Percentiles rank a stretch among this genome's conserved stretches.
Evolutionary conservation across 805 yeast species (phyloP).

Genomic region (Lipomyces orientalis): DNA sequence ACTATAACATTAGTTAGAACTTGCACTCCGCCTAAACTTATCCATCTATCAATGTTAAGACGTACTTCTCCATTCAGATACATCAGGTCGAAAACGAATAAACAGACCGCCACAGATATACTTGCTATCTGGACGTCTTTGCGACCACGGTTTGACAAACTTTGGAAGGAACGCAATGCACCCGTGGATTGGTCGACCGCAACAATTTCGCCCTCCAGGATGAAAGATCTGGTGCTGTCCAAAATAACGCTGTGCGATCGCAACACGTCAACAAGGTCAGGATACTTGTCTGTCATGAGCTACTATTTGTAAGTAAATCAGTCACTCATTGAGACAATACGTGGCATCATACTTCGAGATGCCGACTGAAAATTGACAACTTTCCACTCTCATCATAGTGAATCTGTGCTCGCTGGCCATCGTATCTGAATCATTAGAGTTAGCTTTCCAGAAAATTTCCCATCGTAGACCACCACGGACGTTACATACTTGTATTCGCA

Average conservation of each 20-base stretch:
- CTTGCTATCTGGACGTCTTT: conserved; percentile 29
- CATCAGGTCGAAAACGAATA: conserved; percentile 39
- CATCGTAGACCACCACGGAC: not conserved
- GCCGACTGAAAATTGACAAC: conserved; percentile 38
- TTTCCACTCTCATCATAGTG: conserved; percentile 32
- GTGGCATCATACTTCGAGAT: conserved; percentile 32
- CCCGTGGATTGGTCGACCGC: conserved; percentile 36
- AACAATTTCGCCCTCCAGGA: conserved; percentile 41
- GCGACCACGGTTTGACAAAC: conserved; percentile 35
- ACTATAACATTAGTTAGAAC: conserved; percentile 11
- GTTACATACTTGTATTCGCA: conserved; percentile 39
- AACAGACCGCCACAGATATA: conserved; percentile 35
- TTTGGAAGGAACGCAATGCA: conserved; percentile 35
- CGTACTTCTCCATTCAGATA: conserved; percentile 25
- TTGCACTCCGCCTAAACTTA: not conserved
- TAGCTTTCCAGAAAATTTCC: not conserved
- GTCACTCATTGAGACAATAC: conserved; percentile 27
- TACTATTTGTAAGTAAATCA: conserved; percentile 36
- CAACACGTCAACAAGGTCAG: conserved; percentile 34
- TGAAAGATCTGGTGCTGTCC: conserved; percentile 29
- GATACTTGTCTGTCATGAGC: conserved; percentile 40
- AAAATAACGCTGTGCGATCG: conserved; percentile 1
- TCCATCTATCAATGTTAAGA: not conserved
- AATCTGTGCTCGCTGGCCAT: conserved; percentile 42
- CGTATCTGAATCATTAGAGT: conserved; percentile 4